phyloP scores from a whole-genome alignment of 768 basidiomycete genomes.

The Nevesoporus exiguus region DNA sequence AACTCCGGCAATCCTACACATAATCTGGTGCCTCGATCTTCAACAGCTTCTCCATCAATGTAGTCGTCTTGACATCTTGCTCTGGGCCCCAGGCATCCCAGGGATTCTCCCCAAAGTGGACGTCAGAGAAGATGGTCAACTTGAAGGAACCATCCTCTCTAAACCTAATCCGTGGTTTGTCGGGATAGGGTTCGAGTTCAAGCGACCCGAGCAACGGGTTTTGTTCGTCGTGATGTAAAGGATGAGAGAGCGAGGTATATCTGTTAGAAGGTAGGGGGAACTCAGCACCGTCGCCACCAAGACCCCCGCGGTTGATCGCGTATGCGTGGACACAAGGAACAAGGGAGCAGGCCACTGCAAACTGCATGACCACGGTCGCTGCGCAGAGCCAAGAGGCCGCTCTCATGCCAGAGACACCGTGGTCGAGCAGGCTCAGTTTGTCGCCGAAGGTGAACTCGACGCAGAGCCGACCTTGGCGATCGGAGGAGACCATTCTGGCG shows the following conservation, averaged over 20 bases:
- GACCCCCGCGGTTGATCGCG: constrained; percentile 9
- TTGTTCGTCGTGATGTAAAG: not conserved
- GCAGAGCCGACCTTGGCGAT: too few relatives aligned
- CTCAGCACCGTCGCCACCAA: not conserved
- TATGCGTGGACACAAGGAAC: constrained; percentile 14
- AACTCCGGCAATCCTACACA: constrained; percentile 43
- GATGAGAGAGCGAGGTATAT: not conserved
- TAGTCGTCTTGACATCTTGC: constrained; percentile 62
- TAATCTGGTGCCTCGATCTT: constrained; percentile 62
- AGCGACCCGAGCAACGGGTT: not conserved
- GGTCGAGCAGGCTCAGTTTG: too few relatives aligned
- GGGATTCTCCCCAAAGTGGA: constrained; percentile 75
- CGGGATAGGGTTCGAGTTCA: constrained; percentile 40
- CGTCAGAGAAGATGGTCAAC: constrained; percentile 68
- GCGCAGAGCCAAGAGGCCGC: not conserved
- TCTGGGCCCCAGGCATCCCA: constrained; percentile 65
- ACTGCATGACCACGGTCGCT: not conserved
- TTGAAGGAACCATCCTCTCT: constrained; percentile 61
- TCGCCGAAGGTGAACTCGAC: too few relatives aligned
- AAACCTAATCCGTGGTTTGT: constrained; percentile 54
- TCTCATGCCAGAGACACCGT: not conserved
- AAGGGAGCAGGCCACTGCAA: not conserved
- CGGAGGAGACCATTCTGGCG: too few relatives aligned
- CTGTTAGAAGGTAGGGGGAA: not conserved
- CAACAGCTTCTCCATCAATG: constrained; percentile 55